phyloP scores from a whole-genome alignment of 2,329 filamentous ascomycete genomes.

The Penicillium janthinellum region DNA sequence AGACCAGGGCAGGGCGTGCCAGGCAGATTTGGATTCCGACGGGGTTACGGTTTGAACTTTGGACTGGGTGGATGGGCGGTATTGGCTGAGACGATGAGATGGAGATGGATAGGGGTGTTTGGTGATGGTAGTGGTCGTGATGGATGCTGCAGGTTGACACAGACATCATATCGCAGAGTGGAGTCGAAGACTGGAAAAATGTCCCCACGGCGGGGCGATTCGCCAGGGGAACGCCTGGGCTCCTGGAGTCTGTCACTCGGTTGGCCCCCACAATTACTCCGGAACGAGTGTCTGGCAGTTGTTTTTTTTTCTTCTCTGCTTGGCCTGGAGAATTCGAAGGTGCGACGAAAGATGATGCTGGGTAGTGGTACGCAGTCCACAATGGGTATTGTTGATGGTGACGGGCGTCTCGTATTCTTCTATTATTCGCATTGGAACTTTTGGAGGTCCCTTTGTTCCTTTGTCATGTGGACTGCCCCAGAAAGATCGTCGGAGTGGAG shows the following conservation, averaged over 20 bases:
- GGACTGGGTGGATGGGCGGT: neutral
- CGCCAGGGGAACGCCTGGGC: neutral
- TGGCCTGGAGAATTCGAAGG: neutral
- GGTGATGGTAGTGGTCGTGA: neutral
- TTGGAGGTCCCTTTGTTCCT: neutral
- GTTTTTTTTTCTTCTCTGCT: neutral
- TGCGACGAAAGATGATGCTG: neutral
- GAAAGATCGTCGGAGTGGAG: slow-evolving; percentile 4
- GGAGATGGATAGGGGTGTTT: neutral
- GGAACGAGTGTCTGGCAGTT: neutral
- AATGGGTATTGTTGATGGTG: neutral
- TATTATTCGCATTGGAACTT: neutral
- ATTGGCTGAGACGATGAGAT: neutral
- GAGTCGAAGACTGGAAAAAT: neutral
- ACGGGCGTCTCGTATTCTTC: neutral
- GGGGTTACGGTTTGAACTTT: neutral
- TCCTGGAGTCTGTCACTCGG: neutral
- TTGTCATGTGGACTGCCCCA: neutral
- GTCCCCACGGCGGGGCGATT: neutral
- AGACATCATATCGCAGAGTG: slow-evolving; percentile 4
- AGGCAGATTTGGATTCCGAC: neutral
- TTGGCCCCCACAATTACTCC: slow-evolving; percentile 1
- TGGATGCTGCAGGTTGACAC: neutral
- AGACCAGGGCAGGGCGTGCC: neutral
- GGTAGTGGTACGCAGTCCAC: neutral